These are phyloP conservation scores for Fomitopsis schrenkii DNA, from an alignment of 1,284 basidiomycete species.

Conservation along the genomic window DNA sequence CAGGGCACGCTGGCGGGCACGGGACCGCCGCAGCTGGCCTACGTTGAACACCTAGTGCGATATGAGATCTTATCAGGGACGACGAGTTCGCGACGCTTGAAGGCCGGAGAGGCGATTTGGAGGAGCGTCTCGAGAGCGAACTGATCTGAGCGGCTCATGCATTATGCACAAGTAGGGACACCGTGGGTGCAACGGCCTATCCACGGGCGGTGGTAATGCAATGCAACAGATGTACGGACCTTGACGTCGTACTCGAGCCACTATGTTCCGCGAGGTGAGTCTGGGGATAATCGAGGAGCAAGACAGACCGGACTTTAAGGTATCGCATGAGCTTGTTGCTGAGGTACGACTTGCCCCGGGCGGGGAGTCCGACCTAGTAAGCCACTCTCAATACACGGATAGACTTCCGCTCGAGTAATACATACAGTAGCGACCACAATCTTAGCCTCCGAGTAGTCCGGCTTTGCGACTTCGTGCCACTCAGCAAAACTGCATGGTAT, in stretches of 20 bases:
- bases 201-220: not conserved
- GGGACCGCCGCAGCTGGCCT: constrained; percentile 88
- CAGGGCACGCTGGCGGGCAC: constrained; percentile 75
- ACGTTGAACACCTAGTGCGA: constrained; percentile 92
- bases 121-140: no score
- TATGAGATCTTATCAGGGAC: not conserved
- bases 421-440: constrained; percentile 96
- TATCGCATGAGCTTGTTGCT: constrained; percentile 85
- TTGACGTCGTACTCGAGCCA: constrained; percentile 99
- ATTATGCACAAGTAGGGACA: no score
- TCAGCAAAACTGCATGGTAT: not conserved
- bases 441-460: constrained; percentile 97
- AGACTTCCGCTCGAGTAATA: not conserved
- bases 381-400: not conserved
- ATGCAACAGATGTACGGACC: constrained; percentile 34
- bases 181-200: no score
- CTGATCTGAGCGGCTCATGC: no score
- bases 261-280: constrained; percentile 35
- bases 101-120: no score
- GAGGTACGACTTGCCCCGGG: constrained; percentile 81
- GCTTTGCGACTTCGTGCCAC: constrained; percentile 72
- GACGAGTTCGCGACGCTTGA: no score
- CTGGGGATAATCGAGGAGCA: not conserved
- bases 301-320: constrained; percentile 49
- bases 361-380: constrained; percentile 71